phyloP scores from a whole-genome alignment of 345 rosid genomes.

The Combretum micranthum region DNA sequence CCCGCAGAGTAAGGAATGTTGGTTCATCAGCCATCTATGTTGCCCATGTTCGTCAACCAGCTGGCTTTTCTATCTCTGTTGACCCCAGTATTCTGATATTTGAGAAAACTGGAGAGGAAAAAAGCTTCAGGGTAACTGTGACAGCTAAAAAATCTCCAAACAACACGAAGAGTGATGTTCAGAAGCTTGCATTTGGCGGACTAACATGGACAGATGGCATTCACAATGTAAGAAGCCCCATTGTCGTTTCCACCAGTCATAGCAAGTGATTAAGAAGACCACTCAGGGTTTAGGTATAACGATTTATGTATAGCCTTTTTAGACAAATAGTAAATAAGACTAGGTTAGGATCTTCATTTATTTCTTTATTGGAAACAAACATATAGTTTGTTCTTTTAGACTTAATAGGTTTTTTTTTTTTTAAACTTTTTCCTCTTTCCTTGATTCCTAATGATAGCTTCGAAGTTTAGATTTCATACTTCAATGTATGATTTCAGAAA shows the following conservation, averaged over 20 bases:
- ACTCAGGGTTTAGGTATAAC: neutral
- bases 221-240: conserved; percentile 61
- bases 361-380: neutral
- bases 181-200: conserved; percentile 33
- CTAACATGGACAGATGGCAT: conserved; percentile 46
- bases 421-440: too few species aligned
- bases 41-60: conserved; percentile 28
- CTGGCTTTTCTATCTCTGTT: conserved; percentile 40
- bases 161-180: conserved; percentile 1
- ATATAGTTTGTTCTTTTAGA: too few species aligned
- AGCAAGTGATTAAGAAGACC: neutral
- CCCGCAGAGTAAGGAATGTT: conserved; percentile 57
- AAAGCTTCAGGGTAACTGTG: conserved; percentile 43
- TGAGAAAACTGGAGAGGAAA: conserved; percentile 38
- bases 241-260: conserved; percentile 22
- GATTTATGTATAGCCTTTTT: neutral
- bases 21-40: conserved; percentile 46
- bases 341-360: neutral
- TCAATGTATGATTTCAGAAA: too few species aligned
- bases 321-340: neutral
- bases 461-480: too few species aligned
- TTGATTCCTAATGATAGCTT: too few species aligned
- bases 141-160: conserved; percentile 10
- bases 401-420: too few species aligned
- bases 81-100: conserved; percentile 37